A percentile compares a stretch with the other conserved stretches of the same genome.
Conservation (phyloP, 83 land plant species). For the Picea mariana region DNA sequence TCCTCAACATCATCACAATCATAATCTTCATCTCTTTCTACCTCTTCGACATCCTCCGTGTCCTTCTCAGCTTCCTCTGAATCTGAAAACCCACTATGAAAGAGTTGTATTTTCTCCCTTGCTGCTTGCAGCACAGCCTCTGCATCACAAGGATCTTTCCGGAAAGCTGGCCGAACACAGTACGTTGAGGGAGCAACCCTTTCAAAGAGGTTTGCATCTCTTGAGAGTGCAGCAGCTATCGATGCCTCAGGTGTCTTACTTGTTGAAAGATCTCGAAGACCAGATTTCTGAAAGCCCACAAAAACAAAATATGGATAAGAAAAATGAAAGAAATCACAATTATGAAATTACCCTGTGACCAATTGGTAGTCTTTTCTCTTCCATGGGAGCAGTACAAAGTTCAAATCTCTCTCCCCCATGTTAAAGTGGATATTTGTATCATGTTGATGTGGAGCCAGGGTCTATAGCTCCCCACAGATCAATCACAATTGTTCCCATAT, state of each 20-base stretch:
- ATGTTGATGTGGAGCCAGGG: too few relatives aligned
- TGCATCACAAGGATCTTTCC: constrained; percentile 94
- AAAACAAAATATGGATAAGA: background rate
- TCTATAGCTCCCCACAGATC: too few relatives aligned
- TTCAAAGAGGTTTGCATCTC: constrained; percentile 93
- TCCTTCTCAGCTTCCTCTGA: constrained; percentile 54
- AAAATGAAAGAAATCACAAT: background rate
- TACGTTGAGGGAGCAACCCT: constrained; percentile 97
- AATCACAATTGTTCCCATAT: too few relatives aligned
- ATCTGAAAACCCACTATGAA: constrained; percentile 69
- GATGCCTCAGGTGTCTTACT: constrained; percentile 99
- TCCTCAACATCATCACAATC: constrained; percentile 82
- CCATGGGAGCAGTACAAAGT: too few relatives aligned
- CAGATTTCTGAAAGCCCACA: constrained; percentile 69
- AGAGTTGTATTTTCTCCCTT: constrained; percentile 70
- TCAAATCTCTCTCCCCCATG: too few relatives aligned
- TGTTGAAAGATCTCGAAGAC: constrained; percentile 87
- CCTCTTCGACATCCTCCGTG: constrained; percentile 59
- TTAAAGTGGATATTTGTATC: too few relatives aligned
- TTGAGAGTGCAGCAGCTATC: constrained; percentile 89
- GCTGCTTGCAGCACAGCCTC: constrained; percentile 80
- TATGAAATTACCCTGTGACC: too few relatives aligned
- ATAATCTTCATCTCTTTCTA: constrained; percentile 76
- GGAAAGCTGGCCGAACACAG: constrained; percentile 77
- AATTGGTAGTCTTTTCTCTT: too few relatives aligned